Evolutionary conservation across 257 asterid genomes (phyloP).

Genomic region (Gentiana straminea): DNA sequence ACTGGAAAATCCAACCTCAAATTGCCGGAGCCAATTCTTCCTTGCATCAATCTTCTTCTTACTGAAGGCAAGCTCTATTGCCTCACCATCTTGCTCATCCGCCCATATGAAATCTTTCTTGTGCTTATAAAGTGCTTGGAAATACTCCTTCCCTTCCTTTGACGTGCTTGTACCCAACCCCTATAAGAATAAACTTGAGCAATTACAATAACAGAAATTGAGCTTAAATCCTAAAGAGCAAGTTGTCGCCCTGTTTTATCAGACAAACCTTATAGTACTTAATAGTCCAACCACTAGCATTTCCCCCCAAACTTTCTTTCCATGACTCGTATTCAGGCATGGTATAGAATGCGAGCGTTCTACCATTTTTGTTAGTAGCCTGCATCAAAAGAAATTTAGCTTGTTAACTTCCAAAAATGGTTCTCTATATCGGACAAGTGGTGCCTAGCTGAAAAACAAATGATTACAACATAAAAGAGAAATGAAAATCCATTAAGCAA

Average conservation of each 20-base stretch:
- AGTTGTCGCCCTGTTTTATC: not conserved
- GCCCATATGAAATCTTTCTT: conserved; percentile 85
- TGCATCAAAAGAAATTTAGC: conserved; percentile 12
- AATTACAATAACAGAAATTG: conserved; percentile 3
- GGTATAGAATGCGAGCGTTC: conserved; percentile 54
- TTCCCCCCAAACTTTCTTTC: conserved; percentile 52
- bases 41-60: conserved; percentile 95
- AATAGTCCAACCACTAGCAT: conserved; percentile 68
- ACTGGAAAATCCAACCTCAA: conserved; percentile 29
- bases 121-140: conserved; percentile 64
- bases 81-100: conserved; percentile 77
- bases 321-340: conserved; percentile 95
- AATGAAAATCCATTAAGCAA: conserved; percentile 5
- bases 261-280: conserved; percentile 89
- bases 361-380: conserved; percentile 59
- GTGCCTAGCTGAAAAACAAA: not conserved
- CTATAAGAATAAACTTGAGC: conserved; percentile 23
- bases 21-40: conserved; percentile 90
- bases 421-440: not conserved
- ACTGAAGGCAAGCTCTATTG: conserved; percentile 97
- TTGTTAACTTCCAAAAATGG: not conserved
- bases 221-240: not conserved
- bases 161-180: conserved; percentile 98
- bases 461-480: not conserved
- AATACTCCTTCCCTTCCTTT: conserved; percentile 89